phyloP scores from a whole-genome alignment of 2,329 filamentous ascomycete genomes.

The Exserohilum rostratum region DNA sequence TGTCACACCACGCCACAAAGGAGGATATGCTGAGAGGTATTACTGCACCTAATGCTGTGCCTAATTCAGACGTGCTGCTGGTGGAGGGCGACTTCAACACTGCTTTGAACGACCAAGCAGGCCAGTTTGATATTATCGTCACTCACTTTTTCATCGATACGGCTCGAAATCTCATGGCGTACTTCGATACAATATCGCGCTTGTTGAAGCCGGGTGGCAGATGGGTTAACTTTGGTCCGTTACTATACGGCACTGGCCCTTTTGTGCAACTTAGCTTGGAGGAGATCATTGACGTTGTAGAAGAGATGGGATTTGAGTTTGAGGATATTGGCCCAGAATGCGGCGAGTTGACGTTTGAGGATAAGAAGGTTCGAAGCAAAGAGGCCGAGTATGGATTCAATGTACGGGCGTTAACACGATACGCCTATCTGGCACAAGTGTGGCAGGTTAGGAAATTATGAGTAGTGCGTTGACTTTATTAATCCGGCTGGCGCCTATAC shows the following conservation, averaged over 20 bases:
- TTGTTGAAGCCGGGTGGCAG: conserved; percentile 56
- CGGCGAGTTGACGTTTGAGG: conserved; percentile 53
- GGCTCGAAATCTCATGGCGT: conserved; percentile 61
- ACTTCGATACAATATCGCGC: conserved; percentile 60
- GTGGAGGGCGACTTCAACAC: conserved; percentile 65
- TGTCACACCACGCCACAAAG: conserved; percentile 61
- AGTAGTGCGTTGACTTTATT: too few species aligned
- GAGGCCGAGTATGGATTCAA: conserved; percentile 62
- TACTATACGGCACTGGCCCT: conserved; percentile 62
- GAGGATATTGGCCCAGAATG: conserved; percentile 51
- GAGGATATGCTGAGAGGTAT: conserved; percentile 56
- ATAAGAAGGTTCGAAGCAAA: conserved; percentile 51
- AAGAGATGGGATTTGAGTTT: conserved; percentile 61
- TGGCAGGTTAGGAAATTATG: conserved; percentile 56
- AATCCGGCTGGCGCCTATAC: too few species aligned
- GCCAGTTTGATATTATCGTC: conserved; percentile 57
- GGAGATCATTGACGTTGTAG: conserved; percentile 57
- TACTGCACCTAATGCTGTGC: conserved; percentile 49
- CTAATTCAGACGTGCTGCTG: conserved; percentile 52
- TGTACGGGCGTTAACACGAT: conserved; percentile 56
- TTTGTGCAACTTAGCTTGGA: conserved; percentile 63
- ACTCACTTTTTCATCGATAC: conserved; percentile 69
- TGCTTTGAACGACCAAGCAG: conserved; percentile 33
- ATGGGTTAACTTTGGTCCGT: conserved; percentile 64
- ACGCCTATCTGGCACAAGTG: conserved; percentile 62